Percentiles rank a stretch among this genome's conserved stretches.
Evolutionary conservation across 345 rosid species (phyloP).

Genomic region (Brassica nigra): DNA sequence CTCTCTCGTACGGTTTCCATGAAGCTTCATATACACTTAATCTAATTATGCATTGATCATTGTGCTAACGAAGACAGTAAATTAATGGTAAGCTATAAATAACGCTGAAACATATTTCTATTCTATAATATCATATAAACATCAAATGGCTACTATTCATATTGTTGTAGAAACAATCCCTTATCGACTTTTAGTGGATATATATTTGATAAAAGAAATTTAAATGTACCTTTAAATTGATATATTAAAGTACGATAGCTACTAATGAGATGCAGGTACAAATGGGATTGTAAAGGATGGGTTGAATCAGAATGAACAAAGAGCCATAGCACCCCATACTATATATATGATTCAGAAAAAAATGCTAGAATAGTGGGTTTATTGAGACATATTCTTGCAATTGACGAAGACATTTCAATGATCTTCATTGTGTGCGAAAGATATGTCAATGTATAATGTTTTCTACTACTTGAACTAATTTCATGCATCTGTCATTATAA

Average conservation of each 20-base stretch:
- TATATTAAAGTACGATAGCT: background rate
- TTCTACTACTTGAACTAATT: conserved; percentile 39
- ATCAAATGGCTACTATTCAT: background rate
- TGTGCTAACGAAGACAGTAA: conserved; percentile 24
- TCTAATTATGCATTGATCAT: conserved; percentile 37
- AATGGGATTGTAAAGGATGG: conserved; percentile 22
- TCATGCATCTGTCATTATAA: conserved; percentile 41
- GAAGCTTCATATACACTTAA: conserved; percentile 44
- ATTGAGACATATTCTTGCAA: conserved; percentile 31
- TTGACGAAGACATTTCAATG: conserved; percentile 30
- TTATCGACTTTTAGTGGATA: background rate
- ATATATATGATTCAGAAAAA: conserved; percentile 40
- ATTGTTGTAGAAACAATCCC: background rate
- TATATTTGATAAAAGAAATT: background rate
- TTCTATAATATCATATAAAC: conserved; percentile 3
- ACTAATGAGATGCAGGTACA: conserved; percentile 26
- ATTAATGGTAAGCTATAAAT: conserved; percentile 5
- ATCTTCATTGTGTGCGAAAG: background rate
- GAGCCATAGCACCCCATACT: conserved; percentile 39
- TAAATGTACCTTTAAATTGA: background rate
- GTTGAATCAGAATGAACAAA: conserved; percentile 34
- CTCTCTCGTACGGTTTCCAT: conserved; percentile 41
- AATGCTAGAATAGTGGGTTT: conserved; percentile 26
- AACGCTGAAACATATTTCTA: conserved; percentile 14
- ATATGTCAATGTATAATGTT: conserved; percentile 25